Evolutionary conservation across 768 basidiomycete species (phyloP).

Genomic region (Porphyrellus cyaneotinctus): DNA sequence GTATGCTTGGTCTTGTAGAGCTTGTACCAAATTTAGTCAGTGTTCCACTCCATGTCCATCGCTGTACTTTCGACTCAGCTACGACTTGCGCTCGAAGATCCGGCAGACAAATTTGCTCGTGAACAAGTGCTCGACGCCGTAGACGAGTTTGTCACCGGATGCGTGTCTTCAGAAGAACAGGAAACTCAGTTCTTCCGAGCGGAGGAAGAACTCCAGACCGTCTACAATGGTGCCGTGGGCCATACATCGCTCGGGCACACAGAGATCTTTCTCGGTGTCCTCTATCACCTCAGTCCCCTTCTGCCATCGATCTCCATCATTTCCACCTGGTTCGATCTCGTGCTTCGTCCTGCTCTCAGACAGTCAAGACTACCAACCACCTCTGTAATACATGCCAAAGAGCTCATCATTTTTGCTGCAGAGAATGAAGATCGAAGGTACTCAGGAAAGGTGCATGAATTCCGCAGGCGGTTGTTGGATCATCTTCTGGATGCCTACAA

Average conservation of each 20-base stretch:
- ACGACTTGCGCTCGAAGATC: conserved; percentile 52
- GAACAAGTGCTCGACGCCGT: conserved; percentile 46
- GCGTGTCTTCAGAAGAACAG: conserved; percentile 43
- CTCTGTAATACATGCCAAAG: conserved; percentile 64
- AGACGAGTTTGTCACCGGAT: conserved; percentile 54
- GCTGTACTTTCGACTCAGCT: conserved; percentile 47
- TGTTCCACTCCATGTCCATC: conserved; percentile 28
- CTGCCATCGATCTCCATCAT: conserved; percentile 64
- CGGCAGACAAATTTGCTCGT: conserved; percentile 48
- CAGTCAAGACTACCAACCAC: conserved; percentile 62
- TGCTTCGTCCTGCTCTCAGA: conserved; percentile 72
- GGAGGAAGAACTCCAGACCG: conserved; percentile 63
- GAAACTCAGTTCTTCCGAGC: conserved; percentile 44
- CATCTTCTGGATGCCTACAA: conserved; percentile 73
- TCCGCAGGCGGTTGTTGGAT: conserved; percentile 66
- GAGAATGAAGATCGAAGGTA: conserved; percentile 41
- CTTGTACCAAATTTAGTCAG: conserved; percentile 9
- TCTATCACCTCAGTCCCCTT: conserved; percentile 59
- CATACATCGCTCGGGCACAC: conserved; percentile 58
- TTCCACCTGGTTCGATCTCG: conserved; percentile 76
- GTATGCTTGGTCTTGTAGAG: too few species aligned
- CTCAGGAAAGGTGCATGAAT: conserved; percentile 55
- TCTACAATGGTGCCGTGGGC: conserved; percentile 61
- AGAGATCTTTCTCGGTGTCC: conserved; percentile 62
- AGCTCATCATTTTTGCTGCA: conserved; percentile 62